phyloP scores from a whole-genome alignment of 2,329 filamentous ascomycete genomes.

The Colletotrichum graminicola region DNA sequence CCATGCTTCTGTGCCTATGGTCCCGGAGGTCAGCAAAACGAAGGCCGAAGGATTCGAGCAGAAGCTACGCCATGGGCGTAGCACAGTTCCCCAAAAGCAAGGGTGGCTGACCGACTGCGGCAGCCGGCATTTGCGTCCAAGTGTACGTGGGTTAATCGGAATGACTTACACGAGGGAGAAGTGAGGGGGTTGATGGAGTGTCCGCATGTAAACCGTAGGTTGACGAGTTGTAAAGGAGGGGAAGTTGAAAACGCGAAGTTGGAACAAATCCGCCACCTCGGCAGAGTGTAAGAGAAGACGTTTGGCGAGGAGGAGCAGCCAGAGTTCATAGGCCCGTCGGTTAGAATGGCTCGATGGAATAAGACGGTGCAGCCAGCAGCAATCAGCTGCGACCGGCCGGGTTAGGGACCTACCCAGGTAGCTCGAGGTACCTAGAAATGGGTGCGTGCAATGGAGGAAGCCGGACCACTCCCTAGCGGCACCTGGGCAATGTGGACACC shows the following conservation, averaged over 20 bases:
- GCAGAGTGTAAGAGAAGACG: constrained; percentile 11
- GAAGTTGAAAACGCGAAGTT: constrained; percentile 11
- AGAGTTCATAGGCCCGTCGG: constrained; percentile 6
- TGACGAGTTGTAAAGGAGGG: neutral
- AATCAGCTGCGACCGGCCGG: constrained; percentile 33
- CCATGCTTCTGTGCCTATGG: constrained; percentile 21
- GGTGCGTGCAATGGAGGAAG: constrained; percentile 1
- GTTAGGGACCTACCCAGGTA: constrained; percentile 15
- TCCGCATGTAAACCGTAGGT: constrained; percentile 19
- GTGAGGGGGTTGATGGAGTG: neutral
- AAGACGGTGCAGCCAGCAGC: constrained; percentile 36
- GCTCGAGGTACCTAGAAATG: constrained; percentile 2
- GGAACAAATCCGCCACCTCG: constrained; percentile 30
- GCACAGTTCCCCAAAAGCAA: neutral
- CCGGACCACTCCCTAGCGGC: constrained; percentile 27
- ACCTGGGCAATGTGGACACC: neutral
- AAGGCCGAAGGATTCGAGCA: neutral
- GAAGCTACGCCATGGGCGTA: neutral
- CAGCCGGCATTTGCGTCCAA: constrained; percentile 14
- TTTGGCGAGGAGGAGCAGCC: constrained; percentile 2
- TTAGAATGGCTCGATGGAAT: constrained; percentile 7
- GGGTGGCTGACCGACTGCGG: constrained; percentile 2
- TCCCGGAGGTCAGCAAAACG: neutral
- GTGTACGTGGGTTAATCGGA: constrained; percentile 19
- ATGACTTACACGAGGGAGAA: constrained; percentile 32